phyloP scores from a whole-genome alignment of 768 basidiomycete species.

The Russula brevipes region DNA sequence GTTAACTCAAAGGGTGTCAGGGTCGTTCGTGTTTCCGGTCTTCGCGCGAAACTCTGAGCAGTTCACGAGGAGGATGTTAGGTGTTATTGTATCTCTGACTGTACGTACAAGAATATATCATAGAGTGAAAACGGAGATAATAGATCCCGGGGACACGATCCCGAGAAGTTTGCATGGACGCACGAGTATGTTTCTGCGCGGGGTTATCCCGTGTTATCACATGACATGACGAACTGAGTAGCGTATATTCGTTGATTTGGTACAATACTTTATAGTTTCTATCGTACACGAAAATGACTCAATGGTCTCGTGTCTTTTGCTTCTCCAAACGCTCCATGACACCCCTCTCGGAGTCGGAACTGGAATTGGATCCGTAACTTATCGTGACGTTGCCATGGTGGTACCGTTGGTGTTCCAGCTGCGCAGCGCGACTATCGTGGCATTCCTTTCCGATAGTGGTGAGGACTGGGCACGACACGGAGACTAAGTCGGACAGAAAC shows the following conservation, averaged over 20 bases:
- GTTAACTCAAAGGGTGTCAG: slow-evolving; percentile 31
- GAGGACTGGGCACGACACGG: slow-evolving; percentile 8
- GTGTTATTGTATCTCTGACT: not conserved
- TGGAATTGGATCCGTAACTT: not conserved
- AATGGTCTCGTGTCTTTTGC: not conserved
- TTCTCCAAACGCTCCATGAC: not conserved
- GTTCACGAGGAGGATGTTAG: not conserved
- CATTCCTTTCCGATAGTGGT: slow-evolving; percentile 4
- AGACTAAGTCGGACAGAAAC: slow-evolving; percentile 1
- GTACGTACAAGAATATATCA: not conserved
- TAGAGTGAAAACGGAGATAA: not conserved
- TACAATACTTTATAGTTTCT: not conserved
- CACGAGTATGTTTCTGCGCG: not conserved
- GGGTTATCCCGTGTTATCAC: too few species aligned
- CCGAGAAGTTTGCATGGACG: not conserved
- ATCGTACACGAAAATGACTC: not conserved
- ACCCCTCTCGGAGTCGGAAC: slow-evolving; percentile 12
- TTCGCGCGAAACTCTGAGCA: slow-evolving; percentile 9
- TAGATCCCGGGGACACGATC: not conserved
- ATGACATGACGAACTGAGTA: not conserved
- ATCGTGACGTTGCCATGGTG: not conserved
- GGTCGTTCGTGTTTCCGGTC: slow-evolving; percentile 52
- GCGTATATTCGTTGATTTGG: not conserved
- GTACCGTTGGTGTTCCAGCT: not conserved
- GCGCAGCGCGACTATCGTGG: slow-evolving; percentile 18